phyloP scores from a whole-genome alignment of 75 land plant genomes.

The Adiantum capillusveneris region DNA sequence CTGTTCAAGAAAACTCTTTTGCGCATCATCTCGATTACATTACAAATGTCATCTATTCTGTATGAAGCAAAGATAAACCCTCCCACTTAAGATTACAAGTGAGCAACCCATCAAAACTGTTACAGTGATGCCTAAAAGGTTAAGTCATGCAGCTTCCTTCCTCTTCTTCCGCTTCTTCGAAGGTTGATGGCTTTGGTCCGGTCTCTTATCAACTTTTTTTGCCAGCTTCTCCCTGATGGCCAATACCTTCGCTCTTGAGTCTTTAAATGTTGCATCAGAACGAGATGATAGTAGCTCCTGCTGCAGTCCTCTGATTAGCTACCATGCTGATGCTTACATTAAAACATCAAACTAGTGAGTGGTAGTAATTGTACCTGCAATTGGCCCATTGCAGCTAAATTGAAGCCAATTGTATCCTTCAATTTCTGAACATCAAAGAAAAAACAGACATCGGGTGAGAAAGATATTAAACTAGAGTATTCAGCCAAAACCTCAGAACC shows the following conservation, averaged over 20 bases:
- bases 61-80: too few species aligned
- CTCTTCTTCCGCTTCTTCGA: slow-evolving; percentile 37
- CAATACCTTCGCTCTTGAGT: slow-evolving; percentile 60
- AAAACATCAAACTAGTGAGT: background rate
- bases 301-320: background rate
- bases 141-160: slow-evolving; percentile 11
- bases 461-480: too few species aligned
- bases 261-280: slow-evolving; percentile 78
- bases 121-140: too few species aligned
- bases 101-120: too few species aligned
- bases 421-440: slow-evolving; percentile 43
- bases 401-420: slow-evolving; percentile 85
- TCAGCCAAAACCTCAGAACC: too few species aligned
- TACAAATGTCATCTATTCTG: too few species aligned
- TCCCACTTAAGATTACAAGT: too few species aligned
- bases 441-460: background rate
- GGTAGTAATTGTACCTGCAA: slow-evolving; percentile 50
- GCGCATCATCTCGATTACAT: too few species aligned
- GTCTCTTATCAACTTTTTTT: slow-evolving; percentile 34
- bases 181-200: slow-evolving; percentile 7
- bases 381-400: slow-evolving; percentile 95
- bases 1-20: too few species aligned
- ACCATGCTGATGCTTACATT: background rate
- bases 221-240: slow-evolving; percentile 57
- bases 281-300: slow-evolving; percentile 76